phyloP scores from a whole-genome alignment of 2,329 filamentous ascomycete genomes.

The Xylogone sp. region DNA sequence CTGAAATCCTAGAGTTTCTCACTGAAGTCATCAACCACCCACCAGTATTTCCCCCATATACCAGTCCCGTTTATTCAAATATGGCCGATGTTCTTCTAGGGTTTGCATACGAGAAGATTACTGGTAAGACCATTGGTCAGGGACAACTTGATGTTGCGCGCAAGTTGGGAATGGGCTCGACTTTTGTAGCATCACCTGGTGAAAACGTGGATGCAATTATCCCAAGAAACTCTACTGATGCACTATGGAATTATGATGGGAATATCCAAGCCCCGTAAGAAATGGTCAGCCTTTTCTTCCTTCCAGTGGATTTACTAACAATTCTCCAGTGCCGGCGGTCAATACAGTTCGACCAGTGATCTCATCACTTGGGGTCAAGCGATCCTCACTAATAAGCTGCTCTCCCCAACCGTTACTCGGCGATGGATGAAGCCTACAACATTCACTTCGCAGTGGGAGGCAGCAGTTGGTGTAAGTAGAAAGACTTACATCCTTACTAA shows the following conservation, averaged over 20 bases:
- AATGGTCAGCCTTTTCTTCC: not conserved
- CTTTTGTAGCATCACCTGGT: conserved; percentile 13
- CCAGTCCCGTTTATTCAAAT: conserved; percentile 34
- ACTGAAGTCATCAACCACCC: conserved; percentile 9
- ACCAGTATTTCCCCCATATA: conserved; percentile 30
- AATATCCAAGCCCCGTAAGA: conserved; percentile 12
- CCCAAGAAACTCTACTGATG: conserved; percentile 2
- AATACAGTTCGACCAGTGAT: conserved; percentile 32
- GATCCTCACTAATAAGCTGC: conserved; percentile 15
- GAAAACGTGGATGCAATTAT: conserved; percentile 8
- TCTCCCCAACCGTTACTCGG: conserved; percentile 17
- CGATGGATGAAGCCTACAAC: conserved; percentile 22
- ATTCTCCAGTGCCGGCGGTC: conserved; percentile 35
- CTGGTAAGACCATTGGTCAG: conserved; percentile 26
- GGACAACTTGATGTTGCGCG: conserved; percentile 28
- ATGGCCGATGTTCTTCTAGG: conserved; percentile 32
- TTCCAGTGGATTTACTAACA: conserved; percentile 3
- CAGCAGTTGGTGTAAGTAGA: conserved; percentile 14
- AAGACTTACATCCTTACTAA: not conserved
- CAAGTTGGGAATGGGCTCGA: conserved; percentile 29
- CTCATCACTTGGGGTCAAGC: conserved; percentile 20
- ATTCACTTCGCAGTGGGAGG: conserved; percentile 14
- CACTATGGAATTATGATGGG: conserved; percentile 6
- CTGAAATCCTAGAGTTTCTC: conserved; percentile 9
- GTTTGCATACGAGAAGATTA: conserved; percentile 37